Evolutionary conservation across 805 yeast genomes (phyloP).

Genomic region (Suhomyces pyralidae): DNA sequence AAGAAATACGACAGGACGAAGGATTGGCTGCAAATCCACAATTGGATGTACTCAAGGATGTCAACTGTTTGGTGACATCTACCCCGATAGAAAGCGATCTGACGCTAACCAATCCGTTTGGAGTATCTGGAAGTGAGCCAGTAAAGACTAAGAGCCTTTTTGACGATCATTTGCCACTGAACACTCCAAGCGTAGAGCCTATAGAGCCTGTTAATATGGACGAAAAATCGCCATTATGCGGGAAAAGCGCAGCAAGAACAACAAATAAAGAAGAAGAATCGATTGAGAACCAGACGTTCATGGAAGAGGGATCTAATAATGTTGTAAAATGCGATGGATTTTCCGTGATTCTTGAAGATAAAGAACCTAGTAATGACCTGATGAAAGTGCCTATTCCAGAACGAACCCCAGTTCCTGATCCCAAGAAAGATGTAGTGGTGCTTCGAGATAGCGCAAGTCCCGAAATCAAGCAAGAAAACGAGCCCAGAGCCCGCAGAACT

Average conservation of each 20-base stretch:
- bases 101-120: not conserved
- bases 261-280: not conserved
- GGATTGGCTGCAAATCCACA: constrained; percentile 27
- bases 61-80: constrained; percentile 3
- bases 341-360: constrained; percentile 3
- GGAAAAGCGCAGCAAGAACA: not conserved
- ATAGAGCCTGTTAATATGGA: not conserved
- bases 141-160: not conserved
- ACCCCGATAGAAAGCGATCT: not conserved
- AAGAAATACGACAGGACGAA: constrained; percentile 39
- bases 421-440: not conserved
- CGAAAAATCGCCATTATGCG: not conserved
- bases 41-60: constrained; percentile 11
- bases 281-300: not conserved
- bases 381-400: not conserved
- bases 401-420: not conserved
- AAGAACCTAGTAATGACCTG: constrained; percentile 1
- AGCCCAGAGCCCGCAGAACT: constrained; percentile 44
- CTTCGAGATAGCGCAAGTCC: not conserved
- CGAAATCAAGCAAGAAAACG: not conserved
- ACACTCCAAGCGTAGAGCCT: not conserved
- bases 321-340: not conserved
- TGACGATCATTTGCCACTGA: not conserved
- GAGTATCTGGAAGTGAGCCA: not conserved
- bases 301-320: not conserved